Base-by-base conservation (phyloP, 129 eudicot species). In the Saposhnikovia divaricata region DNA sequence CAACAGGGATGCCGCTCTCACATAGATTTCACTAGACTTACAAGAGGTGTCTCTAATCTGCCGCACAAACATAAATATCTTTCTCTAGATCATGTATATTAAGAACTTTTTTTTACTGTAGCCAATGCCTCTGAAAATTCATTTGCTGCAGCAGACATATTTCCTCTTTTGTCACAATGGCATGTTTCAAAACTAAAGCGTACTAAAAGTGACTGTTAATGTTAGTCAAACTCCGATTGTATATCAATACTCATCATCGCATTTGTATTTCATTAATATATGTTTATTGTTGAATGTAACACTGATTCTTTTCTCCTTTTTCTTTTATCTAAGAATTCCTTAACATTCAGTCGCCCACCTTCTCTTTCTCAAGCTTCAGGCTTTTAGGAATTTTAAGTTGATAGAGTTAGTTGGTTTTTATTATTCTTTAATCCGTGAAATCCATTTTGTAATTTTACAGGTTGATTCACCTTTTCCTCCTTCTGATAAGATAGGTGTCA, bases 401-500 rank as follows among this genome's bases (percentile, higher is more conserved):
- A 11, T 46, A 11, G 50, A 0, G 50, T 46, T 44, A 9, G 47
- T 44, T 46, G 15, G 50, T 46, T 46, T 42, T 15, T 45, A 42
- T 55, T 39, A 74, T 55, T 55, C 15, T 23, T 43, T 78, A 72
- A 40, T 80, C 15, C 4, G 16, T 27, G 2, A 6, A 45, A 13
- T 4, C 23, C n/a, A 11, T 48, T 50, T 27, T 66, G 21, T 31
- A 72, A 25, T 80, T 74, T 74, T 63, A 46, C 89, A 93, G 98
- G 87, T 94, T 79, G 96, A 81, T 51, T 91, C 98, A 72, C 98
- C 96, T 34, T 86, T 91, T 80, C 98, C 98, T 42, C 98, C 98
- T 66, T 94, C 98, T 27, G 96, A 91, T 83, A 94, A 91, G 86
- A 91, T 94, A 55, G 98, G 98, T 46, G 85, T 94, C 10, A 91